These are phyloP conservation scores for Aspergillus coremiiformis DNA, from an alignment of 495 filamentous ascomycete species.

Conservation along the genomic window DNA sequence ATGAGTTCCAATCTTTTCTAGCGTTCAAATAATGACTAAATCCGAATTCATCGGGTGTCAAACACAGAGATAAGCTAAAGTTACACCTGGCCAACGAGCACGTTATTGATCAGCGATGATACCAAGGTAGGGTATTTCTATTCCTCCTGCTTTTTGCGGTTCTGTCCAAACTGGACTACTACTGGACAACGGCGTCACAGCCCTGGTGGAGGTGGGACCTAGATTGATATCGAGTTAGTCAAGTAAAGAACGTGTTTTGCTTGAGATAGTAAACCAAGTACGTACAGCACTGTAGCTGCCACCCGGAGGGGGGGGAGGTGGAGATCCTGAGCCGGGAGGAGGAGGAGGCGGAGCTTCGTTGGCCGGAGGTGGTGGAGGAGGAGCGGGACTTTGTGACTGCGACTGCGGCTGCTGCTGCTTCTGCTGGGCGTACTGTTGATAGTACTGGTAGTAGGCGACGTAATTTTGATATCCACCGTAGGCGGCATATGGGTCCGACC, in stretches of 20 bases:
- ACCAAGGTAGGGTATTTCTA: not conserved
- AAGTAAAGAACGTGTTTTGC: no score
- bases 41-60: not conserved
- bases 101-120: not conserved
- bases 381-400: slow-evolving; percentile 39
- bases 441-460: slow-evolving; percentile 60
- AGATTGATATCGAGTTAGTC: no score
- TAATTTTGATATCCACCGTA: slow-evolving; percentile 86
- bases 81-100: not conserved
- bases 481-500: slow-evolving; percentile 78
- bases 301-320: slow-evolving; percentile 57
- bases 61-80: not conserved
- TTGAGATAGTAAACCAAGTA: not conserved
- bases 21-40: not conserved
- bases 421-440: slow-evolving; percentile 54
- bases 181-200: slow-evolving; percentile 22
- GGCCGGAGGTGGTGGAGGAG: slow-evolving; percentile 54
- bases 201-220: slow-evolving; percentile 49
- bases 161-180: not conserved
- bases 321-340: slow-evolving; percentile 55
- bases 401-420: slow-evolving; percentile 37
- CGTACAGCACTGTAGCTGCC: slow-evolving; percentile 62
- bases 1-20: not conserved
- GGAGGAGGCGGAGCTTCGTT: slow-evolving; percentile 60
- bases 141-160: not conserved